Base-by-base conservation (phyloP, 1,284 basidiomycete genomes). In the Schizophyllum commune region DNA sequence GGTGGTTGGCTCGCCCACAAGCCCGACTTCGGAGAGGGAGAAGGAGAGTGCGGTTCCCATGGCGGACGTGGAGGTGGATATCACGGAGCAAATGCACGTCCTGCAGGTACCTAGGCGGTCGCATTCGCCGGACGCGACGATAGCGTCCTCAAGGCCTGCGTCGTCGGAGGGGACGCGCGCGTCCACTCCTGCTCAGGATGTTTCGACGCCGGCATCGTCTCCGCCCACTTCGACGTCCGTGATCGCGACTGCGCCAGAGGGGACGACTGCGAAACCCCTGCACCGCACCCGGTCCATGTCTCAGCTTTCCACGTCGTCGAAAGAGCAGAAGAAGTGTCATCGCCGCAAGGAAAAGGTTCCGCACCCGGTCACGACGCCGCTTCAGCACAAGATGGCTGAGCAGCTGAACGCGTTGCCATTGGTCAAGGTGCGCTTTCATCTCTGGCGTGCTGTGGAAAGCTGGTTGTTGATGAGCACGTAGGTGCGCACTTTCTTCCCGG, bases 331-430 rank as follows among this genome's bases (percentile, higher is more conserved):
- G 39, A 47, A 47, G 39, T 47, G 39, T 47, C 39, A 17, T 47
- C 39, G 39, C 39, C 27, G 27, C 27, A 27, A 27, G 27, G 39
- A 47, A 8, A 47, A 47, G 39, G 39, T 17, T 2, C 39, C 39
- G 39, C 27, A 55, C 20, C 53, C 53, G 20, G 27, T 82, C 51
- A 72, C 91, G 9, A 82, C 81, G 11, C 76, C 82, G 0, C 67
- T 77, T 7, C 89, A 92, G 68, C 75, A 70, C 39, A 74, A 71
- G 64, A 81, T 82, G 62, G 80, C 77, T 52, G 72, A 67, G 39
- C 79, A 73, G 72, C 75, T 92, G 54, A 92, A 91, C 70, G 76
- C 74, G 58, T 77, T 92, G 19, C 88, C 89, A 17, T 68, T 92
- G 39, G 39, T 47, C 17, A 47, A 47, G 39, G 39, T 47, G 39